Evolutionary conservation across 345 rosid species (phyloP).

Genomic region (Hibiscus tridactylites): DNA sequence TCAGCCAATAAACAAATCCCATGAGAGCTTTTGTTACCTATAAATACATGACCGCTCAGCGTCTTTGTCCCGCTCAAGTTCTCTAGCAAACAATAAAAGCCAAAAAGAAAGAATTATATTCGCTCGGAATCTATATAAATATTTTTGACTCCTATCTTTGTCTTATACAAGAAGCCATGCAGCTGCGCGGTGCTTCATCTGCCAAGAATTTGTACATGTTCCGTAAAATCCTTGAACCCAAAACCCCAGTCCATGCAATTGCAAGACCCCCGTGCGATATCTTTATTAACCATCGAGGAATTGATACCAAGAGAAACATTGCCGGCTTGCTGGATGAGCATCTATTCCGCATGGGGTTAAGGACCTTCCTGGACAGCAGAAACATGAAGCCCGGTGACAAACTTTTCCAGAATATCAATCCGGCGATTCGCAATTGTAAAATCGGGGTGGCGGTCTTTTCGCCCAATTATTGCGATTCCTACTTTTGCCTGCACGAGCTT

Average conservation of each 20-base stretch:
- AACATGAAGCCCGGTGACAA: constrained; percentile 78
- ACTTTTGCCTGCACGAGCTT: constrained; percentile 77
- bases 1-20: neutral
- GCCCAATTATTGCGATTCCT: constrained; percentile 64
- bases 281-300: constrained; percentile 81
- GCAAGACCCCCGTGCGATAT: constrained; percentile 37
- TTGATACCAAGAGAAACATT: constrained; percentile 67
- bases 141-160: neutral
- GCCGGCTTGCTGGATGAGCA: constrained; percentile 56
- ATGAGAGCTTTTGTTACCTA: neutral
- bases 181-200: constrained; percentile 16
- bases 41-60: neutral
- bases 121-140: neutral
- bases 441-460: constrained; percentile 76
- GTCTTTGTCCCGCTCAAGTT: neutral
- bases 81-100: neutral
- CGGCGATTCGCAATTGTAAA: constrained; percentile 41
- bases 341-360: constrained; percentile 29
- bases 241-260: constrained; percentile 2
- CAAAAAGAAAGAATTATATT: neutral
- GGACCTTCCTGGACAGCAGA: constrained; percentile 65
- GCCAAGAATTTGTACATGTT: constrained; percentile 19
- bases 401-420: constrained; percentile 45
- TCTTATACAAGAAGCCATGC: constrained; percentile 37
- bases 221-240: constrained; percentile 8